Conservation (phyloP, 495 filamentous ascomycete species). For the Aeminium ludgeri region DNA sequence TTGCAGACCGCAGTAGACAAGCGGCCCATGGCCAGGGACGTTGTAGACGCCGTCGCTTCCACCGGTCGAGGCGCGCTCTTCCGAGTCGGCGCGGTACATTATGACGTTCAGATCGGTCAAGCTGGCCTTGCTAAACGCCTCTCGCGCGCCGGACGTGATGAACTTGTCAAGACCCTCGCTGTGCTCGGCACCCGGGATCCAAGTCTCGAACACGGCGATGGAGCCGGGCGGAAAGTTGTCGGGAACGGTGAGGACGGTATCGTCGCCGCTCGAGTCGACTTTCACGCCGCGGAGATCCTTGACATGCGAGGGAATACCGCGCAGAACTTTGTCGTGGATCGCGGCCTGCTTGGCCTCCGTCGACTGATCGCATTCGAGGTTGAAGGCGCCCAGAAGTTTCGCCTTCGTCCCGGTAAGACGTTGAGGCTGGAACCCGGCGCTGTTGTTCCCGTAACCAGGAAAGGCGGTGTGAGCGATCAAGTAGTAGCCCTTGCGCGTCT, state of each 20-base stretch:
- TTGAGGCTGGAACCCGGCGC: constrained; percentile 58
- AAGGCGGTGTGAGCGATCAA: constrained; percentile 89
- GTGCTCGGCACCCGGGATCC: constrained; percentile 71
- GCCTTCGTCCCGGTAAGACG: constrained; percentile 56
- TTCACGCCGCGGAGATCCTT: constrained; percentile 50
- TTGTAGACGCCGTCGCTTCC: constrained; percentile 73
- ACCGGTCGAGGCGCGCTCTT: constrained; percentile 67
- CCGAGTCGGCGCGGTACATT: constrained; percentile 79
- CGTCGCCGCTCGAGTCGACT: constrained; percentile 47
- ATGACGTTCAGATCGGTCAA: constrained; percentile 81
- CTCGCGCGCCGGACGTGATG: constrained; percentile 62
- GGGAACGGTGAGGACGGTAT: constrained; percentile 66
- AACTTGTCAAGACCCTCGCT: constrained; percentile 63
- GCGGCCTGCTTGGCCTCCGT: constrained; percentile 46
- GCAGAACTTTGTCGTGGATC: constrained; percentile 51
- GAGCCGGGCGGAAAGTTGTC: constrained; percentile 77
- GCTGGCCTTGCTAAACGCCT: constrained; percentile 55
- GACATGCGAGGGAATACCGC: constrained; percentile 67
- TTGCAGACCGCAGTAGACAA: constrained; percentile 92
- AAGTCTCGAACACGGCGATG: constrained; percentile 89
- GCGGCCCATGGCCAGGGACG: constrained; percentile 64
- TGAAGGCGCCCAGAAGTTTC: constrained; percentile 75
- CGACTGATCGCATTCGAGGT: constrained; percentile 59
- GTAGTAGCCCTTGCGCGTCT: constrained; percentile 81
- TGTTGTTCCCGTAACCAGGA: constrained; percentile 67